These are phyloP conservation scores for Colletotrichum musicola DNA, from an alignment of 2,329 filamentous ascomycete species.

Conservation along the genomic window DNA sequence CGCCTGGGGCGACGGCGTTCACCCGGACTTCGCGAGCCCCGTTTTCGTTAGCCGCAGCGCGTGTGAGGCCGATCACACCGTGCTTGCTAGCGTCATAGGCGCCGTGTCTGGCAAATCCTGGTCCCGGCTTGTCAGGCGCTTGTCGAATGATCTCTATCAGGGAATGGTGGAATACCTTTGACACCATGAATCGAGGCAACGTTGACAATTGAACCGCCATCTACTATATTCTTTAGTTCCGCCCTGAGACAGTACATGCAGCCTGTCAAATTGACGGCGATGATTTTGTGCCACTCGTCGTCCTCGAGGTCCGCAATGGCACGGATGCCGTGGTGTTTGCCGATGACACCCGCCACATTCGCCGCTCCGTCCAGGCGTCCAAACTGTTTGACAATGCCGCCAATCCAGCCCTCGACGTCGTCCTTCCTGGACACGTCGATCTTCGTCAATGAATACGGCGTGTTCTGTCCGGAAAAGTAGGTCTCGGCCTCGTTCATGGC, in stretches of 20 bases:
- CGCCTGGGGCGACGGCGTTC: slow-evolving; percentile 62
- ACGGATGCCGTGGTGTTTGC: slow-evolving; percentile 54
- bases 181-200: slow-evolving; percentile 65
- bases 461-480: slow-evolving; percentile 45
- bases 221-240: slow-evolving; percentile 57
- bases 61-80: slow-evolving; percentile 52
- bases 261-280: slow-evolving; percentile 63
- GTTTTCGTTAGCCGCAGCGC: slow-evolving; percentile 53
- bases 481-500: slow-evolving; percentile 48
- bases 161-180: slow-evolving; percentile 43
- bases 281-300: slow-evolving; percentile 61
- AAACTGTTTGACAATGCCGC: slow-evolving; percentile 58
- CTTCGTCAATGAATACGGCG: slow-evolving; percentile 44
- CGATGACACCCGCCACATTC: slow-evolving; percentile 67
- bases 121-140: slow-evolving; percentile 12
- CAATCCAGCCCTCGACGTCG: slow-evolving; percentile 65
- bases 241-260: slow-evolving; percentile 64
- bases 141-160: not conserved
- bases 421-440: slow-evolving; percentile 62
- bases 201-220: slow-evolving; percentile 71
- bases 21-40: slow-evolving; percentile 58
- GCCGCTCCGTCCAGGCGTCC: slow-evolving; percentile 67
- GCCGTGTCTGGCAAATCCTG: slow-evolving; percentile 49
- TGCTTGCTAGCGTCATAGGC: slow-evolving; percentile 57
- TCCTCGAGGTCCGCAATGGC: slow-evolving; percentile 58